These are phyloP conservation scores for Talaromyces funiculosus DNA, from an alignment of 2,329 filamentous ascomycete species.

Conservation along the genomic window DNA sequence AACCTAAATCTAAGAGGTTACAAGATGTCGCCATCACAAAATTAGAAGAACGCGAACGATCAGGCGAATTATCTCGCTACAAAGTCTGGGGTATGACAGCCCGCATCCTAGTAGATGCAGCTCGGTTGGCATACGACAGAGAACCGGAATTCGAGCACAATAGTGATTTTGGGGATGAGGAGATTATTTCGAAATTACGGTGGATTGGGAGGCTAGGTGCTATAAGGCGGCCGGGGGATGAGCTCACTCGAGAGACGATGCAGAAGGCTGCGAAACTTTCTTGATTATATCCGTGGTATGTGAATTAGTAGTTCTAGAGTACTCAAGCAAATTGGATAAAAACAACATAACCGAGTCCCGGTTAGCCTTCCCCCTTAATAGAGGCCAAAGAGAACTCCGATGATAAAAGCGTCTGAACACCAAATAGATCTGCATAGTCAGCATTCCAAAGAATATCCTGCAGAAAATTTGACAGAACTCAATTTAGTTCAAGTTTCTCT, in stretches of 20 bases:
- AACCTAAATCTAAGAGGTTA: slow-evolving; percentile 1
- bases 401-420: not conserved
- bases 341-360: not conserved
- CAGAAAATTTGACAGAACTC: not conserved
- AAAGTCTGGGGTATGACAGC: slow-evolving; percentile 95
- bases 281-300: slow-evolving; percentile 9
- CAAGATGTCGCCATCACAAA: slow-evolving; percentile 36
- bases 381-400: not conserved
- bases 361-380: not conserved
- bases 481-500: not conserved
- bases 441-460: slow-evolving; percentile 3
- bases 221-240: slow-evolving; percentile 47
- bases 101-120: slow-evolving; percentile 80
- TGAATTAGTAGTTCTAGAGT: too few relatives aligned
- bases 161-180: slow-evolving; percentile 60
- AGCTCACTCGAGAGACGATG: slow-evolving; percentile 48
- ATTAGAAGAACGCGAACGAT: slow-evolving; percentile 45
- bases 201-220: slow-evolving; percentile 53
- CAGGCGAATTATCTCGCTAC: slow-evolving; percentile 54
- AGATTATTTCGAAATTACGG: slow-evolving; percentile 55
- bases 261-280: slow-evolving; percentile 47
- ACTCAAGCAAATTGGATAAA: too few relatives aligned
- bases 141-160: slow-evolving; percentile 79
- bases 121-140: slow-evolving; percentile 73
- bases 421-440: not conserved